These are phyloP conservation scores for Podospora fimiseda DNA, from an alignment of 495 filamentous ascomycete species.

Conservation along the genomic window DNA sequence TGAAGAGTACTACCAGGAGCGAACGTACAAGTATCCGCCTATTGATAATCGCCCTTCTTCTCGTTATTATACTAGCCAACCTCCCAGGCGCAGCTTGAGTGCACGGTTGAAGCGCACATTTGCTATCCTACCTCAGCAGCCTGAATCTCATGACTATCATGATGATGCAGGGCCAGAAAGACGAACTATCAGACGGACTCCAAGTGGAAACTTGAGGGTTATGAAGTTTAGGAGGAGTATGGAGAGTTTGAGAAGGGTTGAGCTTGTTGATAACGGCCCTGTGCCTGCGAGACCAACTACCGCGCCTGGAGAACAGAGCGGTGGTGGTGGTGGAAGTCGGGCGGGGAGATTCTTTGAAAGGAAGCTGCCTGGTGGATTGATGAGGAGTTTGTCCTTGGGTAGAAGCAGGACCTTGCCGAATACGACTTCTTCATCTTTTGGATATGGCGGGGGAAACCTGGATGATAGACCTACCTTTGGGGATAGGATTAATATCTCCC, in stretches of 20 bases:
- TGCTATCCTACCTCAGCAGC: constrained; percentile 43
- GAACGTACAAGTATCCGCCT: constrained; percentile 33
- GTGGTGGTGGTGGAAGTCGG: too few species aligned
- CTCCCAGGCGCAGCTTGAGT: constrained; percentile 48
- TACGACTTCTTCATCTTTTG: neutral
- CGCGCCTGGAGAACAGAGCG: constrained; percentile 5
- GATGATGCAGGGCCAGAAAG: constrained; percentile 36
- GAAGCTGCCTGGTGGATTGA: neutral
- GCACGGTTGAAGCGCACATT: constrained; percentile 45
- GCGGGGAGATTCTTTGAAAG: too few species aligned
- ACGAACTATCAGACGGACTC: constrained; percentile 43
- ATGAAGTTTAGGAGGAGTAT: constrained; percentile 41
- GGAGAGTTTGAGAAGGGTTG: constrained; percentile 27
- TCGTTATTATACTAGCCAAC: constrained; percentile 17
- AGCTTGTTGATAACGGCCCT: constrained; percentile 18
- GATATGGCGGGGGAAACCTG: constrained; percentile 4
- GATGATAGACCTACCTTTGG: constrained; percentile 30
- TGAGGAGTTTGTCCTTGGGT: neutral
- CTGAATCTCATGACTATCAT: constrained; percentile 29
- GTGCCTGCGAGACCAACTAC: neutral
- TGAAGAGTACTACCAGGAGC: constrained; percentile 22
- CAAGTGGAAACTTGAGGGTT: constrained; percentile 44
- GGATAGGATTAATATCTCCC: constrained; percentile 40
- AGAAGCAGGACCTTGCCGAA: neutral
- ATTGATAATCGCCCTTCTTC: constrained; percentile 36